Evolutionary conservation across 441 rosid genomes (phyloP).

Genomic region (Metrosideros polymorpha): DNA sequence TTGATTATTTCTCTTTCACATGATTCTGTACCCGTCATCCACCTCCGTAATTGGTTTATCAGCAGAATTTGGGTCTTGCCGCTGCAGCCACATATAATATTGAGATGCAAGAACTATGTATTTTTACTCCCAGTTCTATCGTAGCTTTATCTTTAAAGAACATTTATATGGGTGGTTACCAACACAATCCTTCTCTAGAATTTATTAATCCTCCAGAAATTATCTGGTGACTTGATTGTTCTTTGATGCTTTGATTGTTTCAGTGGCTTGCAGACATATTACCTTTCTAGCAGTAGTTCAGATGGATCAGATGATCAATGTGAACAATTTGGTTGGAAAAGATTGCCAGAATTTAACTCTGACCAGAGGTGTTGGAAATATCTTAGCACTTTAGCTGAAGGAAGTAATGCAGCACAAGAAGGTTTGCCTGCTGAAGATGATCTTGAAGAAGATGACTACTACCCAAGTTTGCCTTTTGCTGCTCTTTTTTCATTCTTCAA

Average conservation of each 20-base stretch:
- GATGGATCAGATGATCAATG: slow-evolving; percentile 75
- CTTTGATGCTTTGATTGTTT: slow-evolving; percentile 3
- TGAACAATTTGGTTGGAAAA: slow-evolving; percentile 72
- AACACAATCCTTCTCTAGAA: not conserved
- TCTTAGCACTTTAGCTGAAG: slow-evolving; percentile 56
- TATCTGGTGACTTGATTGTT: not conserved
- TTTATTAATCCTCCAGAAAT: not conserved
- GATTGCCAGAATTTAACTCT: slow-evolving; percentile 60
- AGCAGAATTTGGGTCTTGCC: not conserved
- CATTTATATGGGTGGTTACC: not conserved
- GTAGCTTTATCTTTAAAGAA: not conserved
- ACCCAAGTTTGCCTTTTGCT: slow-evolving; percentile 90
- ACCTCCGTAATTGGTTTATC: not conserved
- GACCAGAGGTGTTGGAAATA: slow-evolving; percentile 78
- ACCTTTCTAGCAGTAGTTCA: slow-evolving; percentile 47
- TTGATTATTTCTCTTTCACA: not conserved
- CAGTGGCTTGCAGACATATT: slow-evolving; percentile 72
- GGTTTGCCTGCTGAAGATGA: slow-evolving; percentile 59
- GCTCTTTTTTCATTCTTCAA: slow-evolving; percentile 81
- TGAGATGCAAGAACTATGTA: not conserved
- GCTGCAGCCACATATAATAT: not conserved
- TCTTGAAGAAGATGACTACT: slow-evolving; percentile 75
- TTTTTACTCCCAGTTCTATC: not conserved
- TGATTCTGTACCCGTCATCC: not conserved
- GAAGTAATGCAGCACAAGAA: slow-evolving; percentile 22